Base-by-base conservation (phyloP, 2,329 filamentous ascomycete species). In the Aureobasidium melanogenum region DNA sequence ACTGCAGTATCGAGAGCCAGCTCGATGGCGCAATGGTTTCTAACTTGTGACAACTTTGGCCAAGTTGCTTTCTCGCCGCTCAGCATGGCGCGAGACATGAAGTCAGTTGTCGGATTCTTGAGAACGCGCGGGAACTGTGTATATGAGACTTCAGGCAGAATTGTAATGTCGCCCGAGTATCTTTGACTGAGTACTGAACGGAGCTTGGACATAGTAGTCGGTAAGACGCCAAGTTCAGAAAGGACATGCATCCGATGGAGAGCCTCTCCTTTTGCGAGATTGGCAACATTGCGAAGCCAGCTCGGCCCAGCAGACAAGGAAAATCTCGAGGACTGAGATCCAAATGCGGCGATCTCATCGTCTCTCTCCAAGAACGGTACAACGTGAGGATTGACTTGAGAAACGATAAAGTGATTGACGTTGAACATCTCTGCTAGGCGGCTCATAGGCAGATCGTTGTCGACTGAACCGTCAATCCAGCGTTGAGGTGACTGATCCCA, bases 351-450 rank as follows among this genome's bases (percentile, higher is more conserved):
- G 9, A 60, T 34, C 17, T 63, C 55, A 63, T 91, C 88, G 62
- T 95, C 89, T 66, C 86, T 88, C 17, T 84, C 80, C 17, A 97
- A 77, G 68, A 97, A 96, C 0, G 91, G 90, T 0, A 95, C 84
- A 9, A 97, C 89, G 68, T 97, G 93, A 0, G 93, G 93, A 68
- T 97, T 97, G 55, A 97, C 91, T 72, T 97, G 93, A 0, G 91
- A 96, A 19, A 97, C 93, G 66, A 97, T 97, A 70, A 97, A 97
- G 71, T 97, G 93, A 69, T 97, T 97, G 71, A 97, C 92, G 69
- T 97, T 96, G 79, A 97, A 96, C 88, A 97, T 92, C 70, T 96
- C 91, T 0, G 91, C 86, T 17, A 97, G 79, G 1, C 90, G 84
- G 22, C 88, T 91, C 85, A 96, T 96, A 1, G 93, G 93, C 2